Evolutionary conservation across 768 basidiomycete species (phyloP), one percentile per base, ranked within the genome.

Genomic region (Phlebiopsis flavidoalba): DNA sequence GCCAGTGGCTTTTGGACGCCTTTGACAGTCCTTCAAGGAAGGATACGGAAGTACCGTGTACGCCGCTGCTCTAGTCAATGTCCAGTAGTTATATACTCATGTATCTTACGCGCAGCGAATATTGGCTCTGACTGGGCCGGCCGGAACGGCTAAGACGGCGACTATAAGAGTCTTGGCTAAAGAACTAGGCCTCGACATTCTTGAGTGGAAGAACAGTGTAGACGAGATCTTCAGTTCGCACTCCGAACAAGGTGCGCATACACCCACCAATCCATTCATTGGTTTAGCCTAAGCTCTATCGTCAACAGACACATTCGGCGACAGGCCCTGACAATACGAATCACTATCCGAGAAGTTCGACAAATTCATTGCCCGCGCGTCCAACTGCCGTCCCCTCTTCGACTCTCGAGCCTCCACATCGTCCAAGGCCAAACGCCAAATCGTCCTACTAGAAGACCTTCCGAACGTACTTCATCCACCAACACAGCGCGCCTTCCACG

Each of bases 81-180:
- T 2, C 21, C 17, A 15, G 24, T 12, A 45, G n/a, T n/a, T 5
- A 8, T 53, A 6, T n/a, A 8, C 46, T 54, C 46, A 49, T 15
- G 57, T 50, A n/a, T 46, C 46, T 14, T 46, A 49, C 40, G 11
- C 51, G 3, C 59, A 98, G 91, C 82, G 94, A 50, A 85, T 99
- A 31, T 81, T 98, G 7, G 84, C 84, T 0, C 74, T 99, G 11
- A 90, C 91, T 2, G 96, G 96, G 1, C 92, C 93, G 0, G 87
- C 96, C 8, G 96, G 96, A 1, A 84, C 86, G 0, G 96, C 85
- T 0, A 99, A 99, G 77, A 97, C 96, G 0, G 82, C 94, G 0
- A 93, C 93, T 0, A 65, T 98, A 2, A 83, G 84, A 26, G 82
- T 94, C 1, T 75, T 99, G 21, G 79, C 91, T 0, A 75, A 74